Conservation (phyloP, 805 yeast genomes). For the Scheffersomyces amazonensis region DNA sequence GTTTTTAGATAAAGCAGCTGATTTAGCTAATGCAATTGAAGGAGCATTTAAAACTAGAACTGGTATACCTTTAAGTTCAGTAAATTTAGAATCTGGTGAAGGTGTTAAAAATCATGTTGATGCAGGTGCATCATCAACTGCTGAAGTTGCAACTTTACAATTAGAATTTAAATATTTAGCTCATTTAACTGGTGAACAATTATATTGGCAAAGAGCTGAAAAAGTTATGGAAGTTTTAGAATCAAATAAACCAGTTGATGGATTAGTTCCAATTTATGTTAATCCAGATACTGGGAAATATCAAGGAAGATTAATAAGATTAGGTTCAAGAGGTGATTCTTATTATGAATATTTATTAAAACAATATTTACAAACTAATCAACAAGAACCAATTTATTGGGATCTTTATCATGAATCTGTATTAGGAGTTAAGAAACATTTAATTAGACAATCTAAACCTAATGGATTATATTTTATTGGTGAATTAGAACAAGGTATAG, state of each 20-base stretch:
- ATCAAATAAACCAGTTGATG: conserved; percentile 60
- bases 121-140: conserved; percentile 80
- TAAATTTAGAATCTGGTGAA: conserved; percentile 63
- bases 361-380: conserved; percentile 77
- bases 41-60: conserved; percentile 65
- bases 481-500: conserved; percentile 70
- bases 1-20: conserved; percentile 74
- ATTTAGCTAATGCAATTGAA: conserved; percentile 68
- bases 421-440: conserved; percentile 68
- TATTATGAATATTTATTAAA: conserved; percentile 87
- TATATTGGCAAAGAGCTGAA: conserved; percentile 80
- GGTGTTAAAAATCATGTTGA: conserved; percentile 64
- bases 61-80: conserved; percentile 78
- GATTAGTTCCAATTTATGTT: conserved; percentile 80
- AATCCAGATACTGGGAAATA: conserved; percentile 72
- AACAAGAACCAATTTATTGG: conserved; percentile 57
- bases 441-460: conserved; percentile 62
- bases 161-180: conserved; percentile 83
- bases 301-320: conserved; percentile 61
- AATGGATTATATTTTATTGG: conserved; percentile 67
- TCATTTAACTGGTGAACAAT: conserved; percentile 70
- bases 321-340: conserved; percentile 92
- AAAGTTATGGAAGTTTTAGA: conserved; percentile 70
- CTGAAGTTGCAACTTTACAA: conserved; percentile 86
- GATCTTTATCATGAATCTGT: conserved; percentile 77